Percentiles rank a stretch among this genome's conserved stretches.
These are phyloP conservation scores for Xanthoceras sorbifolium DNA, from an alignment of 345 rosid species.

Conservation along the genomic window DNA sequence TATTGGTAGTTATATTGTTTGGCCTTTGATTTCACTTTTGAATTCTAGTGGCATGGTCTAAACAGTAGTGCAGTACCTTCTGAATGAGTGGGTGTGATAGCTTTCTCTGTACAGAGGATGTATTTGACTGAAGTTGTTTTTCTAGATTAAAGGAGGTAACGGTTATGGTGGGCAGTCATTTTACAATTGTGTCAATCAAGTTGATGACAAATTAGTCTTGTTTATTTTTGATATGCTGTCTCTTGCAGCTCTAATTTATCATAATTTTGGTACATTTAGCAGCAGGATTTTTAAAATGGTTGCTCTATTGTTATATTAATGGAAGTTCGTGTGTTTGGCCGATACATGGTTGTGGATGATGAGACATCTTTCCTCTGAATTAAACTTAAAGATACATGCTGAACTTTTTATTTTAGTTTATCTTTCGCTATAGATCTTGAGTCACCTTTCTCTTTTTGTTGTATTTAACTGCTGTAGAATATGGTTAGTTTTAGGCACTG, in stretches of 20 bases:
- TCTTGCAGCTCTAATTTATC: background rate
- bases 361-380: background rate
- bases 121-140: too few species aligned
- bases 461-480: background rate
- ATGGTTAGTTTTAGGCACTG: background rate
- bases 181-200: background rate
- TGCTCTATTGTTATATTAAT: background rate
- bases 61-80: background rate
- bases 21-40: background rate
- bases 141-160: too few species aligned
- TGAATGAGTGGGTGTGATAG: background rate
- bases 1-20: too few species aligned
- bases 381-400: background rate
- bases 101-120: too few species aligned
- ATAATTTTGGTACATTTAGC: slow-evolving; percentile 1
- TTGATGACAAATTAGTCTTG: background rate
- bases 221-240: background rate
- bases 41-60: background rate
- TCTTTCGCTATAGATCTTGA: background rate
- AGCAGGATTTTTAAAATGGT: background rate
- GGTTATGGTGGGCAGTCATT: background rate
- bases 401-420: background rate
- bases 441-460: slow-evolving; percentile 15
- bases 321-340: background rate
- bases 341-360: background rate